These are phyloP conservation scores for Trichothecium roseum DNA, from an alignment of 2,329 filamentous ascomycete species.

Conservation along the genomic window DNA sequence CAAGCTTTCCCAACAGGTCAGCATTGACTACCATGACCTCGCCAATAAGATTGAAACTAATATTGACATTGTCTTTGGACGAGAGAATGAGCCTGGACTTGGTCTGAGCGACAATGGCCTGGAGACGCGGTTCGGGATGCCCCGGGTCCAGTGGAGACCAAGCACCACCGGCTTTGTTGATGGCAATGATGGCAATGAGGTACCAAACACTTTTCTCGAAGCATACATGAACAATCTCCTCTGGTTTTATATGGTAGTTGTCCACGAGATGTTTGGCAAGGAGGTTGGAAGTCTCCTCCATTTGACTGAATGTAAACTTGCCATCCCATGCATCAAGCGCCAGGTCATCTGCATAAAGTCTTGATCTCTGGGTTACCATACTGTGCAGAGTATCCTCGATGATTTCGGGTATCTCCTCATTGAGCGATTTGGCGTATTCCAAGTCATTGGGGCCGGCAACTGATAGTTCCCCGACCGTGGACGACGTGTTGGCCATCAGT, in stretches of 20 bases:
- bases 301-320: conserved; percentile 2
- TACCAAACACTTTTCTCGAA: conserved; percentile 4
- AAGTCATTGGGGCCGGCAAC: too few species aligned
- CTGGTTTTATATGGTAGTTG: background rate
- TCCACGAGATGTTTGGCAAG: background rate
- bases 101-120: conserved; percentile 6
- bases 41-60: conserved; percentile 6
- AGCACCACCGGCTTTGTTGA: conserved; percentile 3
- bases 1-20: background rate
- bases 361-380: too few species aligned
- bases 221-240: conserved; percentile 3
- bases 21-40: background rate
- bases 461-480: too few species aligned
- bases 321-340: conserved; percentile 4
- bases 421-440: too few species aligned
- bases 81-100: conserved; percentile 4
- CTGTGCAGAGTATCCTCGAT: too few species aligned
- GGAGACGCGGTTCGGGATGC: conserved; percentile 5
- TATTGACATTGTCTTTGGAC: conserved; percentile 7
- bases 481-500: background rate
- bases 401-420: too few species aligned
- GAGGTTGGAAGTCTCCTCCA: conserved; percentile 1
- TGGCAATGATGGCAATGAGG: conserved; percentile 2
- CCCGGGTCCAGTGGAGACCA: conserved; percentile 2
- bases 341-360: background rate